Base-by-base conservation (phyloP, 495 filamentous ascomycete species). In the Hypomontagnella monticulosa region DNA sequence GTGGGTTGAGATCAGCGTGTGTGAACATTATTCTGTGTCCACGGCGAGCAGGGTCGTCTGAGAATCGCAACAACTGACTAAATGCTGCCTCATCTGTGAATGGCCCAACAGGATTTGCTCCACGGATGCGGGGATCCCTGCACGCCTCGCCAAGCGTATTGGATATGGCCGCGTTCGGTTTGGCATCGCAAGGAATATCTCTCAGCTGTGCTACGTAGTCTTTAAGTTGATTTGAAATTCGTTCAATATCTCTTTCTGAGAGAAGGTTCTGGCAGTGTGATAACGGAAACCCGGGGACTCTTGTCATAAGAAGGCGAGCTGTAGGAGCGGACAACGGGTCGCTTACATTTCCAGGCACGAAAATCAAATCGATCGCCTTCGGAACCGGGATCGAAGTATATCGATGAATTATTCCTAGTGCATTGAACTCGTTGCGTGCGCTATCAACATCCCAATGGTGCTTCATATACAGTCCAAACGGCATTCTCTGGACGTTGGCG, bases 1-100 rank as follows among this genome's bases (percentile, higher is more conserved):
- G 79, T 40, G 73, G 66, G 51, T 72, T 78, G 33, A 86, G 71
- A 63, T 84, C 81, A 9, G 66, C 73, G 59, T 84, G 79, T 11
- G 72, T 81, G 36, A 84, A 79, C 54, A 81, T 72, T 14, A 80
- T 75, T 4, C 68, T 71, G 52, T 78, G 72, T 8, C 71, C 66
- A 23, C 56, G 65, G 6, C 71, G 69, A 59, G 44, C 48, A 33
- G 74, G 63, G 2, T 74, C 70, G 42, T 76, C 70, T 12, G 70
- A 41, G 41, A 60, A 71, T 36, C 72, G 43, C 42, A 78, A 30
- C 11, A 66, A 27, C 30, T 71, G 58, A 51, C 67, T 76, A 56
- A 78, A 78, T 23, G 68, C 46, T 4, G 70, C 71, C 43, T 78
- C 74, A 54, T 75, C 71, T 2, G 51, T 14, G 46, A 76, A 76